These are phyloP conservation scores for Catharanthus roseus DNA, from an alignment of 257 asterid genomes.

Conservation along the genomic window DNA sequence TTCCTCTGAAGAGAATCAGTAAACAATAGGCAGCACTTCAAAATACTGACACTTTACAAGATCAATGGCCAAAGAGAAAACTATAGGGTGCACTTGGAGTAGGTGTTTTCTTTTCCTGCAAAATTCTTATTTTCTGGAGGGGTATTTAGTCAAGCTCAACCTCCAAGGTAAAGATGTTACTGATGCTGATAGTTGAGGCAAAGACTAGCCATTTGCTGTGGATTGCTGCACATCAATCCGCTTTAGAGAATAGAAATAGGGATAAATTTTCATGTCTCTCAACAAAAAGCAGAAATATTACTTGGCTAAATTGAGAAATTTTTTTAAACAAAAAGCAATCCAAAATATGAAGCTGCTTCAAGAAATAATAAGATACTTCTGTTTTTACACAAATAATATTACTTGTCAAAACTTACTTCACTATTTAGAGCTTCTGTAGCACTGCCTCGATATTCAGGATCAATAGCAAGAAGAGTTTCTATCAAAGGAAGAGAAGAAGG, in stretches of 20 bases:
- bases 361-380: neutral
- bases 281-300: no score
- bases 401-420: conserved; percentile 40
- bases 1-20: neutral
- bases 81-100: no score
- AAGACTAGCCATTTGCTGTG: no score
- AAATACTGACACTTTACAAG: neutral
- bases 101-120: no score
- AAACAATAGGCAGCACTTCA: neutral
- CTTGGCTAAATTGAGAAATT: no score
- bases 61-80: conserved; percentile 1
- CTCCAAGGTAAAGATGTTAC: no score
- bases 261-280: no score
- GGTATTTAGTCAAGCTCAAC: no score
- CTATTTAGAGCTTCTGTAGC: conserved; percentile 69
- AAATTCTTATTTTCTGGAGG: no score
- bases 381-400: neutral
- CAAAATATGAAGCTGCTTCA: neutral
- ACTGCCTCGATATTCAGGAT: conserved; percentile 78
- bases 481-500: conserved; percentile 53
- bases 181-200: no score
- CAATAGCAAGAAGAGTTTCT: conserved; percentile 68
- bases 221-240: no score
- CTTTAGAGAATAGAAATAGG: no score
- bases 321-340: neutral